Conservation (phyloP, 2,329 filamentous ascomycete genomes). For the Colletotrichum sp. region DNA sequence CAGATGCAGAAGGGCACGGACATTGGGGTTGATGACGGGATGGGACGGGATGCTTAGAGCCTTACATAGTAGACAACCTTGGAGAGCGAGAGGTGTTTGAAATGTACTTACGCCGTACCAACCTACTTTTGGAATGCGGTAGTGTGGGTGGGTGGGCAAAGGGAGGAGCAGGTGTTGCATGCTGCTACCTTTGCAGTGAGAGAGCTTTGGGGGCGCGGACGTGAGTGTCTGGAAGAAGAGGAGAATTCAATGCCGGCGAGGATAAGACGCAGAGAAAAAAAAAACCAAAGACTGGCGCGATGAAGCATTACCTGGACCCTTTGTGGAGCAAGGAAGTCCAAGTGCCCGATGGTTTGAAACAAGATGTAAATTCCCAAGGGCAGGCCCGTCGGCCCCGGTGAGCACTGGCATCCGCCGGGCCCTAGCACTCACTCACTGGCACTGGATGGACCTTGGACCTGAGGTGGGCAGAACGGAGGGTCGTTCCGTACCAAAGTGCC, state of each 20-base stretch:
- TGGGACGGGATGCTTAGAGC: neutral
- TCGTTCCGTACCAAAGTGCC: neutral
- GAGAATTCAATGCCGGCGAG: neutral
- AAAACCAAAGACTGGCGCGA: neutral
- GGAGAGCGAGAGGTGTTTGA: neutral
- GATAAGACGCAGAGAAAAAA: neutral
- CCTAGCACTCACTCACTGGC: neutral
- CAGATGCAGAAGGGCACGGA: neutral
- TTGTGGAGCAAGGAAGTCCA: conserved; percentile 2
- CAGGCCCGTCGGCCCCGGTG: neutral
- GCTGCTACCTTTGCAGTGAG: neutral
- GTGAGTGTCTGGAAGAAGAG: neutral
- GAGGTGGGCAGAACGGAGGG: neutral
- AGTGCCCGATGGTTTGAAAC: conserved; percentile 16
- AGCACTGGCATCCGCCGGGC: neutral
- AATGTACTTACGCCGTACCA: neutral
- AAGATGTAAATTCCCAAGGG: neutral
- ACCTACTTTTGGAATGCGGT: neutral
- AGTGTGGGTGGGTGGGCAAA: neutral
- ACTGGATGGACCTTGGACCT: neutral
- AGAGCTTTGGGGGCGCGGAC: neutral
- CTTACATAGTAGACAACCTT: neutral
- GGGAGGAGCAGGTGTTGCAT: neutral
- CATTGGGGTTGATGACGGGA: neutral
- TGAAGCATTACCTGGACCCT: conserved; percentile 8